Evolutionary conservation across 164 flowering plant species (phyloP).

Genomic region (Buxus sempervirens): DNA sequence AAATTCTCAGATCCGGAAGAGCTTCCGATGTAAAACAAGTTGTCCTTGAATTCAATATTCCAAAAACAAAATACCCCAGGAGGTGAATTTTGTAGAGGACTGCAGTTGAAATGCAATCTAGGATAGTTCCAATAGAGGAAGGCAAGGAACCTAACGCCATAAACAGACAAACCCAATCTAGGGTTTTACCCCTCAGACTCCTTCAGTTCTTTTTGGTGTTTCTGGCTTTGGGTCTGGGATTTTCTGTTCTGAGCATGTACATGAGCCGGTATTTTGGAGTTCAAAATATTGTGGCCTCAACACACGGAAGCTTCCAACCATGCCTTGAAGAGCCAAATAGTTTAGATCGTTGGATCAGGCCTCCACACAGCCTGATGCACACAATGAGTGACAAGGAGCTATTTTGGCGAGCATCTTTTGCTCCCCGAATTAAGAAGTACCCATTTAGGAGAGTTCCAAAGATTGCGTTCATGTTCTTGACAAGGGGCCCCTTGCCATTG

Average conservation of each 20-base stretch:
- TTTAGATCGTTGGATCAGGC: conserved; percentile 57
- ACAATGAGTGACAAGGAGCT: conserved; percentile 73
- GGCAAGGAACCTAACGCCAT: conserved; percentile 37
- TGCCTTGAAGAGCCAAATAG: conserved; percentile 39
- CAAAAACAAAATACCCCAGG: conserved; percentile 6
- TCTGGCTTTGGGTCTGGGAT: conserved; percentile 47
- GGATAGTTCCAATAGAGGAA: conserved; percentile 38
- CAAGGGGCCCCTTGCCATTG: conserved; percentile 84
- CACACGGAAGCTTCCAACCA: conserved; percentile 27
- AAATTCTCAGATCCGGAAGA: background rate
- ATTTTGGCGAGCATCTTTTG: conserved; percentile 78
- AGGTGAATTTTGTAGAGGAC: background rate
- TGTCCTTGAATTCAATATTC: conserved; percentile 2
- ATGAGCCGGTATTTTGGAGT: conserved; percentile 35
- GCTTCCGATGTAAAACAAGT: background rate
- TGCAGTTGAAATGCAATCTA: conserved; percentile 29
- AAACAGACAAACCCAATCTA: conserved; percentile 24
- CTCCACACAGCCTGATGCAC: conserved; percentile 63
- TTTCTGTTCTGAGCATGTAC: conserved; percentile 49
- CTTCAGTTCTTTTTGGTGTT: conserved; percentile 44
- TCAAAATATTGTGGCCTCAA: conserved; percentile 21
- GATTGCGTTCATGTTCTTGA: conserved; percentile 95
- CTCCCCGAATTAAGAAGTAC: conserved; percentile 51
- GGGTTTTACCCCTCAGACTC: conserved; percentile 45
- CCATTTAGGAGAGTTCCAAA: conserved; percentile 74